These are phyloP conservation scores for Endoconidiophora laricicola DNA, from an alignment of 2,329 filamentous ascomycete species.

Conservation along the genomic window DNA sequence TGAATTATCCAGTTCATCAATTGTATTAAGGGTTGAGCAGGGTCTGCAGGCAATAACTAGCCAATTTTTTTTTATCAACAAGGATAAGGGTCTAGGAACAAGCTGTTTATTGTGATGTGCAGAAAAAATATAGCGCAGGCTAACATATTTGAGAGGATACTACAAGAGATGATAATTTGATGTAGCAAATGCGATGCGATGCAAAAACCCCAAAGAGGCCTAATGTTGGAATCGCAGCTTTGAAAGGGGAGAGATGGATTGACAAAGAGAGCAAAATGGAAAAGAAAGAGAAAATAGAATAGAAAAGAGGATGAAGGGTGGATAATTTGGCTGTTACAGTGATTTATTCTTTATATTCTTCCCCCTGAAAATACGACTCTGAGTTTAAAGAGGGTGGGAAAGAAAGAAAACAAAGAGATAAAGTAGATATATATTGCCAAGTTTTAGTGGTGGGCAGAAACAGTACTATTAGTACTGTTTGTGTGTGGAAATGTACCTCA, in stretches of 20 bases:
- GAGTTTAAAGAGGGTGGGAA: background rate
- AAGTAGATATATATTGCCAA: background rate
- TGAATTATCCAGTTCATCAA: no score
- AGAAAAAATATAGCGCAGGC: background rate
- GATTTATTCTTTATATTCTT: background rate
- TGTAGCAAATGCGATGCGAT: no score
- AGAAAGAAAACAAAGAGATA: background rate
- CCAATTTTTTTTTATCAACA: no score
- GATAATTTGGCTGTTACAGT: background rate
- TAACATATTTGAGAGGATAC: background rate
- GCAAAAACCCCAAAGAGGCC: no score
- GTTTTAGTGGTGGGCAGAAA: no score
- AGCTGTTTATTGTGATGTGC: background rate
- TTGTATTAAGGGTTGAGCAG: no score
- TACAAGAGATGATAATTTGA: no score
- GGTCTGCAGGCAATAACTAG: no score
- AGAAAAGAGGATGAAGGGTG: background rate
- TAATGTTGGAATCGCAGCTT: no score
- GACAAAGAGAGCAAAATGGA: background rate
- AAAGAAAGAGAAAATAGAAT: background rate
- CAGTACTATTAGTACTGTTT: no score
- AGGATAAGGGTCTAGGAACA: background rate
- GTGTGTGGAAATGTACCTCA: no score
- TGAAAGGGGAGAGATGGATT: background rate
- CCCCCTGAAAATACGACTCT: slow-evolving; percentile 8